phyloP scores from a whole-genome alignment of 805 yeast genomes.

The Ogataea pignaliae region DNA sequence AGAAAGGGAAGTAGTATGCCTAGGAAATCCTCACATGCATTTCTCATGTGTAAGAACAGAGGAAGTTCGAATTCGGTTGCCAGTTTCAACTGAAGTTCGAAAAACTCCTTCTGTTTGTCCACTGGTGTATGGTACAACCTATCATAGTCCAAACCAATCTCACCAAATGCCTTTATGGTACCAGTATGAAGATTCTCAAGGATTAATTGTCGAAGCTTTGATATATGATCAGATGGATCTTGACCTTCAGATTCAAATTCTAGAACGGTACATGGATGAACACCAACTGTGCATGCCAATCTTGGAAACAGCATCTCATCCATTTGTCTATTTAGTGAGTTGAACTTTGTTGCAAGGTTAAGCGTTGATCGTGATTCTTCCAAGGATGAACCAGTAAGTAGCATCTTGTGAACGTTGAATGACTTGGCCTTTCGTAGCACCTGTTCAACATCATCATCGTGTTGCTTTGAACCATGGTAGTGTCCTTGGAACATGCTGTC shows the following conservation, averaged over 20 bases:
- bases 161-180: constrained; percentile 81
- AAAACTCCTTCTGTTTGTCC: constrained; percentile 63
- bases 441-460: constrained; percentile 57
- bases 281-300: constrained; percentile 77
- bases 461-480: constrained; percentile 64
- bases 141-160: constrained; percentile 93
- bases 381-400: constrained; percentile 81
- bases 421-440: constrained; percentile 65
- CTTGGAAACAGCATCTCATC: constrained; percentile 17
- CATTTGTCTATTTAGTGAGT: constrained; percentile 11
- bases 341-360: constrained; percentile 38
- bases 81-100: constrained; percentile 68
- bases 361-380: constrained; percentile 62
- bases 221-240: constrained; percentile 38
- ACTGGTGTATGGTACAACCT: constrained; percentile 71
- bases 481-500: constrained; percentile 84
- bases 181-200: constrained; percentile 44
- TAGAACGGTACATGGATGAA: constrained; percentile 86
- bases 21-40: constrained; percentile 76
- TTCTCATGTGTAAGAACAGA: constrained; percentile 85
- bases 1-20: constrained; percentile 59
- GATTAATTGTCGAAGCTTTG: constrained; percentile 45
- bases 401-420: constrained; percentile 61
- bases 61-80: constrained; percentile 62
- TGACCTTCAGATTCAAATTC: constrained; percentile 37